phyloP scores from a whole-genome alignment of 2,329 filamentous ascomycete species.

The Trichoderma sp. region DNA sequence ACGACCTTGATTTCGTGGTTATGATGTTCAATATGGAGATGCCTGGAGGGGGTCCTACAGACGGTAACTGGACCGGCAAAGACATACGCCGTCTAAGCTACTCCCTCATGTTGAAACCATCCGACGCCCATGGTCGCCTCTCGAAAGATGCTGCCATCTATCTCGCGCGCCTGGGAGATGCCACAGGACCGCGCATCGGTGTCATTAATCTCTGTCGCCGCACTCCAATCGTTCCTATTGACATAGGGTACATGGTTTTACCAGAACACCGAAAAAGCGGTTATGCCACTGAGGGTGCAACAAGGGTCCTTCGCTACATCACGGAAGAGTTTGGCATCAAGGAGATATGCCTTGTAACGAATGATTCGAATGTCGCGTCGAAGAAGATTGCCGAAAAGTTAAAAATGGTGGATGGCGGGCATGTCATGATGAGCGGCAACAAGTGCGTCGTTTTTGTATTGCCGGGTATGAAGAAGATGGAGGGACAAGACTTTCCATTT shows the following conservation, averaged over 20 bases:
- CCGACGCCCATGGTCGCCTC: not conserved
- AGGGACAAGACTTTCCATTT: not conserved
- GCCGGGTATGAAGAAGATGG: not conserved
- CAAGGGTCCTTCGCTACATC: not conserved
- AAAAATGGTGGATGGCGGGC: not conserved
- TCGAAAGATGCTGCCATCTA: not conserved
- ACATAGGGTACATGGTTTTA: not conserved
- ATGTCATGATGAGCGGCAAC: not conserved
- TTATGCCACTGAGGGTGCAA: not conserved
- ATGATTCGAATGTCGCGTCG: not conserved
- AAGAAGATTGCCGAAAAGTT: not conserved
- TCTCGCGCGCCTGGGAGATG: not conserved
- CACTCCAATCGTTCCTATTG: not conserved
- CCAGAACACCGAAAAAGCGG: not conserved
- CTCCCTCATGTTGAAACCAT: not conserved
- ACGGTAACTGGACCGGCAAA: not conserved
- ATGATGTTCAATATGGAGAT: not conserved
- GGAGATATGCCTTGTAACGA: not conserved
- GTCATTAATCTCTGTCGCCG: not conserved
- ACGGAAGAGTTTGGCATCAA: not conserved
- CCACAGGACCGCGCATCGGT: not conserved
- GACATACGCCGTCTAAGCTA: not conserved
- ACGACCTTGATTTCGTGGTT: not conserved
- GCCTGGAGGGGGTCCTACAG: not conserved
- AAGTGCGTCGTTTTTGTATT: not conserved